These are phyloP conservation scores for Rhodosporidiobolus odoratus DNA, from an alignment of 768 basidiomycete species.

Conservation along the genomic window DNA sequence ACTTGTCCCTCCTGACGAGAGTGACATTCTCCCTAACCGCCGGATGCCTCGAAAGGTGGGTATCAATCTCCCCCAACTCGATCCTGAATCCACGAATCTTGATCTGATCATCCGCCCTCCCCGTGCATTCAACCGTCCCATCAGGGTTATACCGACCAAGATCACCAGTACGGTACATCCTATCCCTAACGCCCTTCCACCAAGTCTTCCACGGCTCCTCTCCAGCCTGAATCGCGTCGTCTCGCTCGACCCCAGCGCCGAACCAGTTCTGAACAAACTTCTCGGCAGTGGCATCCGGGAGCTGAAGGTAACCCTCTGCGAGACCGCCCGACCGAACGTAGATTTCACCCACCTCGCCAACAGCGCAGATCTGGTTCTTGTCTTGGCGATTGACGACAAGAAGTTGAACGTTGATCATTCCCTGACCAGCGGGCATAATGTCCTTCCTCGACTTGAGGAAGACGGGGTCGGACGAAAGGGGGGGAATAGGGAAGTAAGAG, in stretches of 20 bases:
- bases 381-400: constrained; percentile 90
- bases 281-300: constrained; percentile 65
- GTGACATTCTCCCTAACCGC: constrained; percentile 97
- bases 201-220: constrained; percentile 66
- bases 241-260: constrained; percentile 52
- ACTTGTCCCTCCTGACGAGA: constrained; percentile 90
- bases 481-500: constrained; percentile 89
- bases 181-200: constrained; percentile 92
- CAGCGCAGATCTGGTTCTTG: constrained; percentile 74
- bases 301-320: constrained; percentile 87
- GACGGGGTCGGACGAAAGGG: constrained; percentile 72
- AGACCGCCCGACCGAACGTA: constrained; percentile 94
- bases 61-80: constrained; percentile 96
- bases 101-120: constrained; percentile 96
- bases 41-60: constrained; percentile 85
- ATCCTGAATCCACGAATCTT: constrained; percentile 99
- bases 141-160: constrained; percentile 87
- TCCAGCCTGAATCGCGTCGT: constrained; percentile 64
- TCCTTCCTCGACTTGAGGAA: constrained; percentile 94
- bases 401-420: constrained; percentile 96
- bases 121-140: constrained; percentile 92
- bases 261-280: constrained; percentile 98
- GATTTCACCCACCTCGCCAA: constrained; percentile 97
- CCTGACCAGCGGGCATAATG: constrained; percentile 92
- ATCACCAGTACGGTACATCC: constrained; percentile 97